Evolutionary conservation across 164 flowering plant species (phyloP), one percentile per base, ranked within the genome.

Genomic region (Aristolochia fimbriata): DNA sequence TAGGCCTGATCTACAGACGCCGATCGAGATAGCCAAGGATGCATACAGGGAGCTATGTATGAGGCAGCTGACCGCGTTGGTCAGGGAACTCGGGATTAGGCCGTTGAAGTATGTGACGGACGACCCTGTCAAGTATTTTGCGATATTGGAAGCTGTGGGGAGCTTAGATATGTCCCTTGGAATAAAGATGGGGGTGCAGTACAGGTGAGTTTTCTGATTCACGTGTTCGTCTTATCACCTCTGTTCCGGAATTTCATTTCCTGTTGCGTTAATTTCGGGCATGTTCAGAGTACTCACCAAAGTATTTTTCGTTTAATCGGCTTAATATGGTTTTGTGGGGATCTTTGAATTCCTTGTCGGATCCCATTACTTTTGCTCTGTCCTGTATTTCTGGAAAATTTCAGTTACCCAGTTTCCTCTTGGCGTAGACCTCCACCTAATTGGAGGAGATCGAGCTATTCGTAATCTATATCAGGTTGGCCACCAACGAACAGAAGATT

Each of bases 161-260:
- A 77, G 87, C 51, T 72, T 92, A 22, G 97, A 92, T 55, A 81
- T 89, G 76, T 92, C 97, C 37, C 83, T 92, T 25, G 96, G 84
- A 31, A 80, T 89, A 55, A 86, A 89, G 74, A 57, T 89, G 79
- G 96, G 98, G 1, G 98, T 89, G 31, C 98, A 92, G 62, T 92
- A 83, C 77, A 89, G 98, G 98, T 62, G 30, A 43, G 30, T 30
- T 20, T 30, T 21, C 1, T 30, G 19, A 5, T 52, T 52, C 43
- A 1, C 43, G 22, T 46, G 19, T 59, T 20, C 15, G 33, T 15
- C n/a, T 23, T 56, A 4, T 15, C 10, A 17, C 14, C 5, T 58
- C 22, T 58, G 1, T 22, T 58, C 45, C 45, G 49, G 31, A 22
- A 11, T 17, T 9, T 16, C 21, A 59, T 30, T 8, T 59, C 33